Conservation (phyloP, 305 asterid genomes). For the Fraxinus xanthoxyloides region DNA sequence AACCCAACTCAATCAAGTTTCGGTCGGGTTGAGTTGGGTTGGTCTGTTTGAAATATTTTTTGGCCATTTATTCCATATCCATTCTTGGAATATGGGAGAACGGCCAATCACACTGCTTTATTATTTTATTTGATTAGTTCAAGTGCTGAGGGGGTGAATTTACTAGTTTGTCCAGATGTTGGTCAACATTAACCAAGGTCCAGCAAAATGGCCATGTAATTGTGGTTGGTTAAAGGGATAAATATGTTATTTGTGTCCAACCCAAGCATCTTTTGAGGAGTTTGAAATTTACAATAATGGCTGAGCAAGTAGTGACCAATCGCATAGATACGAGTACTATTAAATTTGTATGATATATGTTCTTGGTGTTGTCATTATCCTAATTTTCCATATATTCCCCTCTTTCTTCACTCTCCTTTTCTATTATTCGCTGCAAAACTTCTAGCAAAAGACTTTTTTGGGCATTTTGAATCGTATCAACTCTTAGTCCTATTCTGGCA, state of each 20-base stretch:
- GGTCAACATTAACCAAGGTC: background rate
- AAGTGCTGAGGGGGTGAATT: background rate
- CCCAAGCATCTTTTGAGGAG: background rate
- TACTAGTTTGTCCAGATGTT: background rate
- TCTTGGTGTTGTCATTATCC: background rate
- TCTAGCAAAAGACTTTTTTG: background rate
- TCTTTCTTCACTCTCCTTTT: background rate
- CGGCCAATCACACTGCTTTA: background rate
- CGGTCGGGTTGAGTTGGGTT: no score
- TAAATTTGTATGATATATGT: background rate
- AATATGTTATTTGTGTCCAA: background rate
- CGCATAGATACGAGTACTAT: background rate
- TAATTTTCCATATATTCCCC: background rate
- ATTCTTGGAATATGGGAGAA: background rate
- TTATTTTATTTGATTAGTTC: background rate
- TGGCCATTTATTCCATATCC: background rate
- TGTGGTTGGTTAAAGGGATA: no score
- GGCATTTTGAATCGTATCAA: background rate
- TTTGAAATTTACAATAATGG: background rate
- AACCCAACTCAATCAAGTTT: no score
- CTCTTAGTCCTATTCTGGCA: background rate
- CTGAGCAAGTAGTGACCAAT: background rate
- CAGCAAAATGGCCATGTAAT: background rate
- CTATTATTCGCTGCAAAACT: no score
- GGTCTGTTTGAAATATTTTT: slow-evolving; percentile 9